phyloP scores from a whole-genome alignment of 2,329 filamentous ascomycete species.

The Calonectria pseudoreteaudii region DNA sequence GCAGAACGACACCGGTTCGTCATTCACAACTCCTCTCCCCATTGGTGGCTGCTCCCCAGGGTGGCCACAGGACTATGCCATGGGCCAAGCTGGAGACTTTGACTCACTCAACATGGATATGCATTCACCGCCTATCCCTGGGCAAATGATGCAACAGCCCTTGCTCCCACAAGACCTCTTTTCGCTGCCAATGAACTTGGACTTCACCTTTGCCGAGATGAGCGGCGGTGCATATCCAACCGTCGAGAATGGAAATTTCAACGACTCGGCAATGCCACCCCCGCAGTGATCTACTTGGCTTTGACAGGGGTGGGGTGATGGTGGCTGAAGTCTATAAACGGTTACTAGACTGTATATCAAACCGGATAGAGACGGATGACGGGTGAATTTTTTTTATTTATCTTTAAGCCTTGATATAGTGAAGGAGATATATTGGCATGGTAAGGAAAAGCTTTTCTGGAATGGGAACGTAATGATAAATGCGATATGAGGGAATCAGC shows the following conservation, averaged over 20 bases:
- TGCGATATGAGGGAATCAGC: conserved; percentile 32
- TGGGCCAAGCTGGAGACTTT: conserved; percentile 52
- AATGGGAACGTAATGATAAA: conserved; percentile 37
- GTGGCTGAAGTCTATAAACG: background rate
- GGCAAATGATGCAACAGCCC: conserved; percentile 78
- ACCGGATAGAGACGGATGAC: background rate
- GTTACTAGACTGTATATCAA: conserved; percentile 26
- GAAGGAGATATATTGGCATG: background rate
- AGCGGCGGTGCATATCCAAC: conserved; percentile 73
- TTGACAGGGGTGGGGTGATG: background rate
- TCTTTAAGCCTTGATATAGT: background rate
- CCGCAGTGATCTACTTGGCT: background rate
- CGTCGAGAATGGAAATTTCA: conserved; percentile 71
- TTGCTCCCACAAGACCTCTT: conserved; percentile 94
- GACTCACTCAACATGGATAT: conserved; percentile 58
- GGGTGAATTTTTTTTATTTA: background rate
- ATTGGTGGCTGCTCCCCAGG: conserved; percentile 58
- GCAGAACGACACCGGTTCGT: conserved; percentile 35
- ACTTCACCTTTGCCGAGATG: conserved; percentile 85
- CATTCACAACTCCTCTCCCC: conserved; percentile 36
- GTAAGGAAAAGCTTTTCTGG: conserved; percentile 6
- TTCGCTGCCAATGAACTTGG: conserved; percentile 94
- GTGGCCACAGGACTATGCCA: conserved; percentile 61
- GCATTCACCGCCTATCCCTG: conserved; percentile 50
- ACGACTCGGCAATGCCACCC: conserved; percentile 6